Evolutionary conservation across 257 asterid species (phyloP), one percentile per base, ranked within the genome.

Genomic region (Solanum chiquidenum): DNA sequence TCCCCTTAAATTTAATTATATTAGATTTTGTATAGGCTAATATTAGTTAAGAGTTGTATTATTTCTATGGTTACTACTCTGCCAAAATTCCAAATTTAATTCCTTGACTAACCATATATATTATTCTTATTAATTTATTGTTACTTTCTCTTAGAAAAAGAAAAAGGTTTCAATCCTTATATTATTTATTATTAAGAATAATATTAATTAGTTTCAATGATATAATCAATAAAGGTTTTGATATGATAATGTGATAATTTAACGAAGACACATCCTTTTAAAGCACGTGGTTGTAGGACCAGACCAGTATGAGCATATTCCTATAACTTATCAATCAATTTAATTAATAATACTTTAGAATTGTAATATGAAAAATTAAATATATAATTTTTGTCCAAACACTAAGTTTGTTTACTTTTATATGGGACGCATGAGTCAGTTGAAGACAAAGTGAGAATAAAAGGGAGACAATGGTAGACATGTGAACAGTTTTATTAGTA

Each of bases 401-500:
- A 25, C 44, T 49, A 33, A 82, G 29, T 82, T 79, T 49, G 16
- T 14, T 49, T 29, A 33, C 42, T 82, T 82, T 82, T 29, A 55
- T 55, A 29, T 49, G 29, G 85, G 85, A 80, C 4, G 69, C 69
- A 80, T 80, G 85, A 80, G 68, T 49, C 85, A 29, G 82, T 49
- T 18, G 34, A 73, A 69, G 87, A 89, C 86, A 88, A 85, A 35
- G 21, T 83, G 64, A 68, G 77, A 12, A 34, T 82, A 49, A 27
- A 62, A 74, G 3, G 62, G 84, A 82, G 87, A 86, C 84, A 83
- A 86, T 44, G 87, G 46, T 74, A 80, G 89, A 83, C 89, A 83
- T 88, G 90, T 86, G 85, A n/a, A 80, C 18, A 86, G 60, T 60
- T 13, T 85, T 62, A 35, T 68, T 60, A 66, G 75, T 21, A 10